Evolutionary conservation across 2,329 filamentous ascomycete genomes (phyloP), one percentile per base, ranked within the genome.

Genomic region (Clonostachys rhizophaga): DNA sequence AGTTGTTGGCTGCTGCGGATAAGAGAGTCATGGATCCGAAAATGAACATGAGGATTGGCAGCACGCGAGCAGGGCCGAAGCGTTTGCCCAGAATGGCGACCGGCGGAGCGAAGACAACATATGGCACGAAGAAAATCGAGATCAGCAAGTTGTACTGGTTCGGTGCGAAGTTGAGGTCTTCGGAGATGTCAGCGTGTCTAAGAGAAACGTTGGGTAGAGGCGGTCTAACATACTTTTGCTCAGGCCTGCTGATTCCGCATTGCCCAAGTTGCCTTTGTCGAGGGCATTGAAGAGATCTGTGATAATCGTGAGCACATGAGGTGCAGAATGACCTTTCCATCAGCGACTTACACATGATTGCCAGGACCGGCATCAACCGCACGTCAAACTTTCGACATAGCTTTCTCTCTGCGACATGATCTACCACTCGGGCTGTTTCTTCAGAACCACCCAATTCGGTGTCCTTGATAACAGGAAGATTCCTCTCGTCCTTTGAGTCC

Each of bases 111-210:
- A 83, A 84, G 39, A 90, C 59, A 45, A 90, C 86, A 59, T 86
- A 90, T 0, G 87, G 87, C 6, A 90, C 72, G 63, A 87, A 91
- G 71, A 91, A 91, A 52, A 91, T 82, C 53, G 75, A 79, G 39
- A 91, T 65, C 42, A 89, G 73, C 42, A 83, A 76, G 63, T 89
- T 90, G 69, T 90, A 89, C 62, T 88, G 76, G 55, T 81, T 75
- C 4, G 58, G 48, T 46, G 76, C 75, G 70, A 89, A 79, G 47
- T 76, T 49, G 18, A 71, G 62, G 44, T 70, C 67, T 74, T 58
- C 63, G 53, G 18, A 42, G 30, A 43, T 48, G 30, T 43, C 68
- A 44, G 24, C 30, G 43, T 36, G 11, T 14, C 16, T 35, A 30
- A 30, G 24, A 30, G 17, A 14, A 14, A 37, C 9, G n/a, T 14